phyloP scores from a whole-genome alignment of 2,329 filamentous ascomycete species.

The Berkeleyomyces rouxiae region DNA sequence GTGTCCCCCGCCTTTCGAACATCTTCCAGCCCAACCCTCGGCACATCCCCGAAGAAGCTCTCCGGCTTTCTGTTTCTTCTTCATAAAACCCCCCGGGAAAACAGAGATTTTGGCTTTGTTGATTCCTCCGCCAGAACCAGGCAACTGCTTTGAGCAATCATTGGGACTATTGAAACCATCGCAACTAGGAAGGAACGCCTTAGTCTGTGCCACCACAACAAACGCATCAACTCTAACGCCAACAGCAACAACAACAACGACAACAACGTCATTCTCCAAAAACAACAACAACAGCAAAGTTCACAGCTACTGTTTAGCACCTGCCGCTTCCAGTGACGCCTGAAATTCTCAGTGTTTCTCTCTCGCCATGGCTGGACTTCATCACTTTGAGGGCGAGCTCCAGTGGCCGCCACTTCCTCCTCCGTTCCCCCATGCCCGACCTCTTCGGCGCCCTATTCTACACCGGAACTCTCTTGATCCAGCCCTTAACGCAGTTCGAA shows the following conservation, averaged over 20 bases:
- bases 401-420: slow-evolving; percentile 6
- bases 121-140: neutral
- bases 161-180: neutral
- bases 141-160: neutral
- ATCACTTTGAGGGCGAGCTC: neutral
- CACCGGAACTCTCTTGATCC: neutral
- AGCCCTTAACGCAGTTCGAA: neutral
- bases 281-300: neutral
- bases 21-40: neutral
- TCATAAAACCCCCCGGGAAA: neutral
- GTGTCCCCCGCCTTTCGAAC: neutral
- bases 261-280: neutral
- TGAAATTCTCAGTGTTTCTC: neutral
- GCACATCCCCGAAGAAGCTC: neutral
- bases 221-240: neutral
- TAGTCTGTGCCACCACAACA: neutral
- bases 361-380: neutral
- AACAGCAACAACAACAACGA: neutral
- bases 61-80: neutral
- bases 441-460: neutral
- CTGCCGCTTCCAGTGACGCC: too few relatives aligned
- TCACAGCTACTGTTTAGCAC: neutral
- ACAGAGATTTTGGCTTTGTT: neutral
- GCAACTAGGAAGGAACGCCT: neutral
- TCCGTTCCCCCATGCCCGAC: neutral